These are phyloP conservation scores for Telfairia occidentalis DNA, from an alignment of 331 rosid species.

Conservation along the genomic window DNA sequence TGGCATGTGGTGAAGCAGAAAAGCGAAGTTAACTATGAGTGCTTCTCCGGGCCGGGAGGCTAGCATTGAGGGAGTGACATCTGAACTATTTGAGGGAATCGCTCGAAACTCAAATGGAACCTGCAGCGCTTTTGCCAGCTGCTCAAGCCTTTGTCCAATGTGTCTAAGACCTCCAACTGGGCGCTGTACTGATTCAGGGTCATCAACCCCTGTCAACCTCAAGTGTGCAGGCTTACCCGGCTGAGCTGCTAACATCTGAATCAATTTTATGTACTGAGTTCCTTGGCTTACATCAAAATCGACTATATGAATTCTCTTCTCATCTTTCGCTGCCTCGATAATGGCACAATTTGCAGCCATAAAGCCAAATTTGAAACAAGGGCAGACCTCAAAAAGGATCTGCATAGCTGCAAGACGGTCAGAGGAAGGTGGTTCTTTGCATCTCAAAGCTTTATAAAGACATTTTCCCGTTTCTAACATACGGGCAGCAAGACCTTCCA, in stretches of 20 bases:
- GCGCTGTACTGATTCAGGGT: constrained; percentile 87
- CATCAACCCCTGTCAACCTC: constrained; percentile 84
- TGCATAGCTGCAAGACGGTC: constrained; percentile 97
- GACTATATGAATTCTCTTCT: constrained; percentile 54
- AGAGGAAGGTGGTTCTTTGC: constrained; percentile 92
- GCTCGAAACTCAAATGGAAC: constrained; percentile 74
- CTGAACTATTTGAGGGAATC: constrained; percentile 55
- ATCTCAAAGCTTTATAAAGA: constrained; percentile 66
- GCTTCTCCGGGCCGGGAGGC: constrained; percentile 64
- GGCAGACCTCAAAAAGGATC: constrained; percentile 86
- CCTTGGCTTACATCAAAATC: constrained; percentile 94
- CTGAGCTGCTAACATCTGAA: constrained; percentile 56
- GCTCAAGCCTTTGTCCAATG: constrained; percentile 84
- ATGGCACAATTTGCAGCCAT: constrained; percentile 84
- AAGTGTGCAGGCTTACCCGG: constrained; percentile 46
- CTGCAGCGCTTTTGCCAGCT: constrained; percentile 54
- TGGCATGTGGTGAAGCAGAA: constrained; percentile 98
- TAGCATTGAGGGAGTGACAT: constrained; percentile 62
- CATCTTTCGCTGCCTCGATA: constrained; percentile 61
- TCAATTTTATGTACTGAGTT: constrained; percentile 67
- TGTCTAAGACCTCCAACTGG: constrained; percentile 66
- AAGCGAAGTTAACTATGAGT: constrained; percentile 74
- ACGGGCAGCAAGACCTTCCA: constrained; percentile 95
- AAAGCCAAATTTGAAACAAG: constrained; percentile 88
- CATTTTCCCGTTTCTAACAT: constrained; percentile 58